A percentile compares a stretch with the other conserved stretches of the same genome.
Conservation (phyloP, 331 rosid genomes). For the Quercus lobata region DNA sequence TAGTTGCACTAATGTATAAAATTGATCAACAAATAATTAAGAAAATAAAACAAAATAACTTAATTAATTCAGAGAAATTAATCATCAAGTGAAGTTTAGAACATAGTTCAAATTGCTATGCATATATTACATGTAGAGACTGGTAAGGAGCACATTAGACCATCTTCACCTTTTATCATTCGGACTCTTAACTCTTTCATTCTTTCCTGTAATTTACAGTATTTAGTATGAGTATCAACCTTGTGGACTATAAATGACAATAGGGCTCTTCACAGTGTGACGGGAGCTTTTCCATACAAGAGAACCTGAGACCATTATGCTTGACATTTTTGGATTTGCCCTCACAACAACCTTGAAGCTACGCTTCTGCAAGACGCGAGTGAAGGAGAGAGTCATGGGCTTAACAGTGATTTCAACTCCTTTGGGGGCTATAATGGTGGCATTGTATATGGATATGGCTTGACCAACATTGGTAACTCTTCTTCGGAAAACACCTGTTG, state of each 20-base stretch:
- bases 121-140: too few relatives aligned
- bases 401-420: slow-evolving; percentile 58
- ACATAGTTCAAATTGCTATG: too few relatives aligned
- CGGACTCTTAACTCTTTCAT: too few relatives aligned
- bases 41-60: too few relatives aligned
- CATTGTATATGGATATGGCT: slow-evolving; percentile 48
- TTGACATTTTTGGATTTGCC: slow-evolving; percentile 41
- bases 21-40: too few relatives aligned
- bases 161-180: too few relatives aligned
- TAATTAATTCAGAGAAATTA: too few relatives aligned
- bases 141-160: too few relatives aligned
- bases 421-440: slow-evolving; percentile 50
- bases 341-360: slow-evolving; percentile 77
- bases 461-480: slow-evolving; percentile 77
- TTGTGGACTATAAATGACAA: slow-evolving; percentile 33
- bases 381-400: slow-evolving; percentile 48
- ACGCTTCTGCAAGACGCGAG: slow-evolving; percentile 35
- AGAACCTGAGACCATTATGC: slow-evolving; percentile 50
- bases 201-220: too few relatives aligned
- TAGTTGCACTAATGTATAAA: too few relatives aligned
- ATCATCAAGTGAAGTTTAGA: too few relatives aligned
- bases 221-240: too few relatives aligned
- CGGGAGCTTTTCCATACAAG: slow-evolving; percentile 55
- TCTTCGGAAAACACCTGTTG: slow-evolving; percentile 49
- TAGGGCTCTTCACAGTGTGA: slow-evolving; percentile 62